Evolutionary conservation across 345 rosid genomes (phyloP), one percentile per base, ranked within the genome.

Genomic region (Gossypium raimondii): DNA sequence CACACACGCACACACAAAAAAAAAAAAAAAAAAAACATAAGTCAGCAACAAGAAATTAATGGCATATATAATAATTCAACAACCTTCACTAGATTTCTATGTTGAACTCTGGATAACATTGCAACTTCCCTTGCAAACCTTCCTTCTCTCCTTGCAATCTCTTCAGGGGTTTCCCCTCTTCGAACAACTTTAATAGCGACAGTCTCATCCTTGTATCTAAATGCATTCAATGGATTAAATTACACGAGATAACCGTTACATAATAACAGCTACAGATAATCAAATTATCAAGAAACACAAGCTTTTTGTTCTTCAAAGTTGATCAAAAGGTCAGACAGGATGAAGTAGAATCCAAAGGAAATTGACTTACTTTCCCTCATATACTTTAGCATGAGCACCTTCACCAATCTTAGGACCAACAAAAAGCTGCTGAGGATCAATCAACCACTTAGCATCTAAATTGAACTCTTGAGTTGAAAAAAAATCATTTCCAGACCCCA

Each of bases 321-420:
- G 14, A 73, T 48, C 67, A 59, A 57, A 57, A 65, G 25, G 27
- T 14, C 64, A 58, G 59, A 58, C 44, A 22, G 22, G 14, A 57
- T 20, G 60, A 56, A 56, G 24, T 11, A 65, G 38, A 17, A 60
- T 20, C 14, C 1, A 41, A 79, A 77, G 41, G 27, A 60, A 25
- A 64, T 78, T 72, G 78, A 90, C 99, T 90, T 86, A 95, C 99
- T 90, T 95, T 78, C 97, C 99, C 83, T 95, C 97, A 13, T 95
- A 95, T 12, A 95, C 99, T 86, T 95, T 93, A 79, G 98, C 98
- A 88, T 93, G 98, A 77, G 98, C 97, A 71, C 99, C 98, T 79
- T 95, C 99, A 48, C 99, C 99, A 85, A 95, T 89, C 89, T 91
- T 95, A 9, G 99, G 98, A 29, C 99, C 99, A 82, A 95, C 97